Percentiles rank a stretch among this genome's conserved stretches.
Evolutionary conservation across 176 grass and related monocot genomes (phyloP).

Genomic region (Thinopyrum elongatum): DNA sequence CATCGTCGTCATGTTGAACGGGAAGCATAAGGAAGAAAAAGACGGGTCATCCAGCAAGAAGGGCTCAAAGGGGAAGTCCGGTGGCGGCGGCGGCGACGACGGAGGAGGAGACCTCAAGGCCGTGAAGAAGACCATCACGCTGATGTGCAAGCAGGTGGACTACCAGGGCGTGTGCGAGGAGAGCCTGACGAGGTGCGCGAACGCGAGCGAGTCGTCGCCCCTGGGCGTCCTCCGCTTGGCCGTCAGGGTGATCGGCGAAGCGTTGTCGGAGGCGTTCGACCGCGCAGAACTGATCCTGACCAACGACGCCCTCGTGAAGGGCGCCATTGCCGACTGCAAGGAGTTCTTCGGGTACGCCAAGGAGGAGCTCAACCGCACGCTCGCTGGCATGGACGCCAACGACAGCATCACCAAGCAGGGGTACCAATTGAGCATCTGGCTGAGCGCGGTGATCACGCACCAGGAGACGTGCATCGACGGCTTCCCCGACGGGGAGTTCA

Average conservation of each 20-base stretch:
- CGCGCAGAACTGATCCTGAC: constrained; percentile 52
- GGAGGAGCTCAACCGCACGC: constrained; percentile 52
- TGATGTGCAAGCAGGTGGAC: constrained; percentile 58
- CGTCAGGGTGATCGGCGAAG: constrained; percentile 51
- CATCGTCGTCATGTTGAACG: constrained; percentile 29
- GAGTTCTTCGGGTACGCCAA: constrained; percentile 47
- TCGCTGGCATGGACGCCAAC: constrained; percentile 41
- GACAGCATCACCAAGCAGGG: constrained; percentile 38
- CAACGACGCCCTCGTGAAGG: constrained; percentile 57
- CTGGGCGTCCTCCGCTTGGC: constrained; percentile 50
- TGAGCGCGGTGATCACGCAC: constrained; percentile 70
- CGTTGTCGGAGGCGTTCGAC: constrained; percentile 51
- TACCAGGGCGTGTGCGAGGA: constrained; percentile 52
- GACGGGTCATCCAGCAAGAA: constrained; percentile 4
- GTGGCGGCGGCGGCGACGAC: background rate
- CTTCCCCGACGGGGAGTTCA: constrained; percentile 79
- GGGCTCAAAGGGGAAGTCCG: background rate
- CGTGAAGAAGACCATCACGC: constrained; percentile 49
- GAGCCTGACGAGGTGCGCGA: constrained; percentile 53
- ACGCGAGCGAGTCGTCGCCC: constrained; percentile 53
- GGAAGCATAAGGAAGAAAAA: constrained; percentile 17
- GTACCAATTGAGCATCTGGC: constrained; percentile 64
- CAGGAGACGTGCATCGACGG: constrained; percentile 92
- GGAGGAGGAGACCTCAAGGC: constrained; percentile 15
- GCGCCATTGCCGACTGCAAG: constrained; percentile 63